Percentiles rank a stretch among this genome's conserved stretches.
Conservation (phyloP, 225 moss, liverwort and hornwort species). For the Sphagnum tenellum region DNA sequence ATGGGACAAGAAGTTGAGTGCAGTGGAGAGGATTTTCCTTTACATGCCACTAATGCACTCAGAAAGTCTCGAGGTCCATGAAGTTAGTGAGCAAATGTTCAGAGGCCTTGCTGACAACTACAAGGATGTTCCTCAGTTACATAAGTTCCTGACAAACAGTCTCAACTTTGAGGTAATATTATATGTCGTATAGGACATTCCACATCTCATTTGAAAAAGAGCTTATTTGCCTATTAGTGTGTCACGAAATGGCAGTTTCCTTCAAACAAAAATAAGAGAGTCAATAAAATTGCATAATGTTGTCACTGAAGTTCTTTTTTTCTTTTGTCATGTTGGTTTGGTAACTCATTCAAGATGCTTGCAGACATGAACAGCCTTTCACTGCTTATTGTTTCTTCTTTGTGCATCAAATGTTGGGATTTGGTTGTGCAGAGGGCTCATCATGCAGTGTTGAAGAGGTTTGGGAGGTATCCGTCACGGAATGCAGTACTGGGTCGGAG, state of each 20-base stretch:
- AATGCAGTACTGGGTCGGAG: constrained; percentile 51
- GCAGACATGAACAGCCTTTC: no score
- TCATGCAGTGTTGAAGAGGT: constrained; percentile 31
- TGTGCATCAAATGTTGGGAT: no score
- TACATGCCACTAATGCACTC: constrained; percentile 75
- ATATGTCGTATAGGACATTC: neutral
- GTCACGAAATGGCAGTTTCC: neutral
- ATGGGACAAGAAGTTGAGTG: constrained; percentile 40
- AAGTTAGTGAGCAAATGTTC: constrained; percentile 26
- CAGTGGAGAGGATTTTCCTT: constrained; percentile 45
- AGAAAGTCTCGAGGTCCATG: constrained; percentile 41
- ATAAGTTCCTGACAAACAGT: constrained; percentile 1
- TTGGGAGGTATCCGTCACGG: constrained; percentile 67
- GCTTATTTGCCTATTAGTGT: no score
- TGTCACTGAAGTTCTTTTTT: neutral
- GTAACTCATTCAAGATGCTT: neutral
- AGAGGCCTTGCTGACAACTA: constrained; percentile 31
- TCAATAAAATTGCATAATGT: neutral
- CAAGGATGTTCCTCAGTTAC: constrained; percentile 25
- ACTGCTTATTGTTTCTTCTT: no score
- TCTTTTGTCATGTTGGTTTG: neutral
- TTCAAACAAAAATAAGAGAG: neutral
- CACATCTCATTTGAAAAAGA: neutral
- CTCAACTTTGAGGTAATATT: constrained; percentile 41
- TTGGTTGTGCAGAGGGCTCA: constrained; percentile 44